Evolutionary conservation across 306 rosid genomes (phyloP), one percentile per base, ranked within the genome.

Genomic region (Potentilla sterilis): DNA sequence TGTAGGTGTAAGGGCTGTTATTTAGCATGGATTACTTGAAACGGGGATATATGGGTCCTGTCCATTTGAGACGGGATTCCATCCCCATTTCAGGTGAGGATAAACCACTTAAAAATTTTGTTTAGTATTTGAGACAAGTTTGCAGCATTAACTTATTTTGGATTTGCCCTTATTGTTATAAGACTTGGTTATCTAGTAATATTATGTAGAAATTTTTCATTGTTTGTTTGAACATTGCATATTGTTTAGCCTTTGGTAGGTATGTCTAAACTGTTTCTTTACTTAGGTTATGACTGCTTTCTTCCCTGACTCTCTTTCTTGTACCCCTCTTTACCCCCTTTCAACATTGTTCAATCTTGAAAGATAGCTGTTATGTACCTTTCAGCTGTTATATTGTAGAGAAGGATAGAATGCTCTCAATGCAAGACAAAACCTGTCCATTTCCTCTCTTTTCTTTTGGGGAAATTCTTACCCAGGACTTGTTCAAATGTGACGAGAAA

Each of bases 91-190:
- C 83, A 77, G 84, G 83, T 73, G 67, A 74, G 77, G 79, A 68
- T 71, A 69, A 74, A 58, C 70, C 76, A 54, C 54, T 69, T 70
- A 73, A 83, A 78, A 77, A 73, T 82, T 79, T 88, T 88, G 89
- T 77, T 75, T 81, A 73, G 75, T 61, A 52, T 79, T 70, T 19
- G 8, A 69, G 68, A 70, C 82, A 52, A 42, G 70, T 75, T 64
- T 81, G 79, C 74, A 79, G 72, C 65, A 78, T 24, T 65, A 61
- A 37, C 72, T 74, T 77, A 69, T 73, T 72, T 47, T 79, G 83
- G 80, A 37, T 78, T 78, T 78, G 59, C 43, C 22, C 46, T 19
- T 15, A 47, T 28, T 66, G 59, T 69, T 59, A 37, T 51, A 47
- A 78, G 77, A 54, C 72, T 74, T 78, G 77, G 68, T 78, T 82